Percentiles rank a stretch among this genome's conserved stretches.
Evolutionary conservation across 257 asterid species (phyloP).

Genomic region (Jasminum sambac): DNA sequence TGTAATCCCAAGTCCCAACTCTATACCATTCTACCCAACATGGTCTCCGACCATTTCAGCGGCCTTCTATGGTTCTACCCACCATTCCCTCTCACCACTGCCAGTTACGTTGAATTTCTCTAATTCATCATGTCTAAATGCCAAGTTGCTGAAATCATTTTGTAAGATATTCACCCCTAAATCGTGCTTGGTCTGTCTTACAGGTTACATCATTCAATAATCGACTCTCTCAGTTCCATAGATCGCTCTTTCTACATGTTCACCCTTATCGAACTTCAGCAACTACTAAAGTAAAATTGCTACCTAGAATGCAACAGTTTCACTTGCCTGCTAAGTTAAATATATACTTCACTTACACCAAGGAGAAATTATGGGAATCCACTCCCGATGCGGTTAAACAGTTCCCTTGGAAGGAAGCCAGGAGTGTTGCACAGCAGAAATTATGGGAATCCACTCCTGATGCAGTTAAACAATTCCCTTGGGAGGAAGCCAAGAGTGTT

Average conservation of each 20-base stretch:
- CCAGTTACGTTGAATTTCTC: no score
- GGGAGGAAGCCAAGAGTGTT: constrained; percentile 51
- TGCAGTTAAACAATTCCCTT: constrained; percentile 52
- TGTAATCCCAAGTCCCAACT: background rate
- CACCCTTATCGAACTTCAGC: constrained; percentile 31
- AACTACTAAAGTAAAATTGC: constrained; percentile 30
- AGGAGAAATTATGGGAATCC: constrained; percentile 36
- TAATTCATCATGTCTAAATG: background rate
- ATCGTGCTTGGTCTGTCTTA: constrained; percentile 13
- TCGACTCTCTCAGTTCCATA: constrained; percentile 21
- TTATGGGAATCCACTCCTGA: constrained; percentile 42
- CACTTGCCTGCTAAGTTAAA: constrained; percentile 36
- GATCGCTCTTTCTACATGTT: constrained; percentile 17
- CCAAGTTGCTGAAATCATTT: background rate
- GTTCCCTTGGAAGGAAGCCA: constrained; percentile 68
- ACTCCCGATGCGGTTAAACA: constrained; percentile 48
- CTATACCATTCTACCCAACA: no score
- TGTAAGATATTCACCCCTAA: background rate
- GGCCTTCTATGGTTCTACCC: no score
- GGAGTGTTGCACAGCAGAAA: constrained; percentile 37
- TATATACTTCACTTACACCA: constrained; percentile 26
- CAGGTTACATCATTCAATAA: constrained; percentile 38
- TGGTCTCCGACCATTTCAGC: no score
- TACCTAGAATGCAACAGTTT: constrained; percentile 36
- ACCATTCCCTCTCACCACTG: no score